Evolutionary conservation across 2,329 filamentous ascomycete genomes (phyloP).

Genomic region (Tolypocladium ophioglossoides): DNA sequence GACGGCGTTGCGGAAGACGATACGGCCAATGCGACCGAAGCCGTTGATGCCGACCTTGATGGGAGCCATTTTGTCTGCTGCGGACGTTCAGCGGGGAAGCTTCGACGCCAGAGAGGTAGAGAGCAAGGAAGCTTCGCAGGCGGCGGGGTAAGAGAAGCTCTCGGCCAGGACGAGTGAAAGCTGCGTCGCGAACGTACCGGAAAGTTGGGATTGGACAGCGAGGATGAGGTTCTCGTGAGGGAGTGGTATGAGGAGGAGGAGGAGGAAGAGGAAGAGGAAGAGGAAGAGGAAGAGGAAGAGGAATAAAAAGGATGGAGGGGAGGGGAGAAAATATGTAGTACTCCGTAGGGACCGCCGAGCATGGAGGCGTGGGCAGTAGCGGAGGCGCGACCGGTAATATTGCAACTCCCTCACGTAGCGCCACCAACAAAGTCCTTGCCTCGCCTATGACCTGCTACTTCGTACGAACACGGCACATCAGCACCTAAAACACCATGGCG

Average conservation of each 20-base stretch:
- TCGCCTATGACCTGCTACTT: no score
- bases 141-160: neutral
- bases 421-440: no score
- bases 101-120: neutral
- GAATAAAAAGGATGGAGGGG: neutral
- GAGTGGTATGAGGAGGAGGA: neutral
- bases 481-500: neutral
- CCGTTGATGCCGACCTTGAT: conserved; percentile 96
- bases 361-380: neutral
- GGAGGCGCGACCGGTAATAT: neutral
- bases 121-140: neutral
- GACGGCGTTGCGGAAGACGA: conserved; percentile 96
- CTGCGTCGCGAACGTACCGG: neutral
- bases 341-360: no score
- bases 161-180: neutral
- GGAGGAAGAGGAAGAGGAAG: neutral
- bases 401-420: neutral
- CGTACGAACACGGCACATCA: neutral
- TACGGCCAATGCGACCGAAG: conserved; percentile 98
- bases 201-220: neutral
- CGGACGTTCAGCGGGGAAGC: neutral
- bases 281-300: no score
- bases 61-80: conserved; percentile 28
- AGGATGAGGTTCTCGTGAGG: conserved; percentile 1
- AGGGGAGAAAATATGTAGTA: conserved; percentile 2